Conservation (phyloP, 441 rosid genomes). For the Corymbia citriodora region DNA sequence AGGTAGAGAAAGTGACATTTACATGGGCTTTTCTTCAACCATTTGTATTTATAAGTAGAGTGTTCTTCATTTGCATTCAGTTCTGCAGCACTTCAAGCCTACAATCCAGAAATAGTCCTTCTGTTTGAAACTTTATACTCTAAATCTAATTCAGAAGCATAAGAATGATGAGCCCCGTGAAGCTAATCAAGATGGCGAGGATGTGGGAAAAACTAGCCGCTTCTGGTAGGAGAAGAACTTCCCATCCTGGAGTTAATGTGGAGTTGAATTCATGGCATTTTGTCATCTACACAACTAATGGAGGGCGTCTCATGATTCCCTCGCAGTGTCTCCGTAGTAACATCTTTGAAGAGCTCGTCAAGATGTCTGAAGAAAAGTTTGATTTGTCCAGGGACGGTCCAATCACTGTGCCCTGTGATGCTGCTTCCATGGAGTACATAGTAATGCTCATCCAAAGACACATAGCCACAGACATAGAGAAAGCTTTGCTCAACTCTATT, state of each 20-base stretch:
- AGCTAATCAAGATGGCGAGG: constrained; percentile 16
- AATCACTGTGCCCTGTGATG: background rate
- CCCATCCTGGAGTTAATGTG: background rate
- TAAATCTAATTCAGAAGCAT: background rate
- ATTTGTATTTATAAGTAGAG: background rate
- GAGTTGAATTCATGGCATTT: background rate
- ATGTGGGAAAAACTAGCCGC: constrained; percentile 20
- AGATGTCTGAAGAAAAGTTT: background rate
- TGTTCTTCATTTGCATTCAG: background rate
- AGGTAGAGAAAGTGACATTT: background rate
- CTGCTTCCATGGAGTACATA: background rate
- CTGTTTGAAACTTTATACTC: background rate
- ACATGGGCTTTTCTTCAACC: background rate
- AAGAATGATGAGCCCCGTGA: background rate
- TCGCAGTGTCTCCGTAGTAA: background rate
- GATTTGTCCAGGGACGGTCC: background rate
- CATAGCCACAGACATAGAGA: background rate
- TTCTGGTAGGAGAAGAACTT: background rate
- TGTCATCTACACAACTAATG: background rate
- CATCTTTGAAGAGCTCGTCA: background rate
- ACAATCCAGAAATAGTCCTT: background rate
- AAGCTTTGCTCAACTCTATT: background rate
- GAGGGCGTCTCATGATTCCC: background rate
- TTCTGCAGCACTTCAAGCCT: background rate
- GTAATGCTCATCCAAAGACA: background rate